Conservation (phyloP, 179 eudicot genomes). For the Silene noctiflora region DNA sequence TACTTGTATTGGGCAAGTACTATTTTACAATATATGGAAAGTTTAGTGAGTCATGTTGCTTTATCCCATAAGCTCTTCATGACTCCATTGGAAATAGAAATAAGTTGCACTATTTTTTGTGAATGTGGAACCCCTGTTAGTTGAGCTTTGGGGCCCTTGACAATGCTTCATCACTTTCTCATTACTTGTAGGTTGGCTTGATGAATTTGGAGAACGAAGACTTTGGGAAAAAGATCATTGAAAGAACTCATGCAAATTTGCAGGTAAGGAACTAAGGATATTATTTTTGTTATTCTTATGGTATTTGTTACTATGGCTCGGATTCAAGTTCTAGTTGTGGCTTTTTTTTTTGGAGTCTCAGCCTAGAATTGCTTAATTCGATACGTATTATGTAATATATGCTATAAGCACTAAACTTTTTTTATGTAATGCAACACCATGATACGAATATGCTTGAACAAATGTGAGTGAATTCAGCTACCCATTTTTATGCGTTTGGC, state of each 20-base stretch:
- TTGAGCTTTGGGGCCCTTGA: not conserved
- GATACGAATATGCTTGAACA: not conserved
- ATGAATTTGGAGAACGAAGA: slow-evolving; percentile 91
- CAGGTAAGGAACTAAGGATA: slow-evolving; percentile 47
- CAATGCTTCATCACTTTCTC: not conserved
- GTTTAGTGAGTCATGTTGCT: not conserved
- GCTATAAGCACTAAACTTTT: not conserved
- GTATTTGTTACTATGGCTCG: not conserved
- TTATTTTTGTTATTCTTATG: not conserved
- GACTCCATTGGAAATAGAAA: too few species aligned
- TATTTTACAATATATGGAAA: not conserved
- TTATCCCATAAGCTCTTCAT: too few species aligned
- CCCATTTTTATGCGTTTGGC: not conserved
- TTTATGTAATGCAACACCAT: not conserved
- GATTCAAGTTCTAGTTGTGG: not conserved
- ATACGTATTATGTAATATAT: too few species aligned
- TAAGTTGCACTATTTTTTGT: not conserved
- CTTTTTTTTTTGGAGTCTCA: not conserved
- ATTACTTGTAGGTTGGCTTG: slow-evolving; percentile 62
- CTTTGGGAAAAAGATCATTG: slow-evolving; percentile 54
- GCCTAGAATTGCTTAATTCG: not conserved
- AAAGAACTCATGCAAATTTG: slow-evolving; percentile 51
- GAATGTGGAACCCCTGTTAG: not conserved
- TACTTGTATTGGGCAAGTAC: not conserved
- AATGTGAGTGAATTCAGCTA: not conserved